Base-by-base conservation (phyloP, 2,329 filamentous ascomycete species). In the Cercospora janseana region DNA sequence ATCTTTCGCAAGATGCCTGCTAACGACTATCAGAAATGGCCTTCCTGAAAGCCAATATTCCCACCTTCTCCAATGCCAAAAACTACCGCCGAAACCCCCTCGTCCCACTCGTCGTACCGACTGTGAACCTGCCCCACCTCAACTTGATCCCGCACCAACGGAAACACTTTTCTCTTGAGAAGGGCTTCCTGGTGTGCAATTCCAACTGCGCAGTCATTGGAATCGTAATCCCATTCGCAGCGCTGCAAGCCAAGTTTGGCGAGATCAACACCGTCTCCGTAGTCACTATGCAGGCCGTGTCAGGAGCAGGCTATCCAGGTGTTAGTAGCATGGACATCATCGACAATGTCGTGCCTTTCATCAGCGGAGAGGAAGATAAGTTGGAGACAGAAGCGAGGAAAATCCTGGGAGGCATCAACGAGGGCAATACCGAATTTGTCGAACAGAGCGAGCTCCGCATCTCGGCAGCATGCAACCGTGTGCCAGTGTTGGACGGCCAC, bases 191-290 rank as follows among this genome's bases (percentile, higher is more conserved):
- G 28, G 89, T 96, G 54, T 97, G 92, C 80, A 97, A 97, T 76
- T 95, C 89, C 59, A 97, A 97, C 75, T 98, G 93, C 74, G 92
- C 92, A 49, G 92, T 96, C 65, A 95, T 97, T 63, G 92, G 92
- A 40, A 82, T 97, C 51, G 92, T 96, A 54, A 94, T 95, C 57
- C 93, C 93, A 18, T 92, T 96, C 66, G 90, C 90, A 8, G 92
- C 92, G 12, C 81, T 97, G 27, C 87, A 95, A 70, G 81, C 85
- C 45, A 83, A 81, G 62, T 95, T 97, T 64, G 93, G 92, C 35
- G 83, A 85, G n/a, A 76, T 85, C 23, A 77, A 80, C 58, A 73
- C 79, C 63, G 87, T 95, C 60, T 86, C 88, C 55, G 88, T 97
- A 45, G 90, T 96, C 62, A 97, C 93, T 34, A 84, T 95, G 79